Conservation (phyloP, 2,329 filamentous ascomycete species). For the Alternaria triticimaculans region DNA sequence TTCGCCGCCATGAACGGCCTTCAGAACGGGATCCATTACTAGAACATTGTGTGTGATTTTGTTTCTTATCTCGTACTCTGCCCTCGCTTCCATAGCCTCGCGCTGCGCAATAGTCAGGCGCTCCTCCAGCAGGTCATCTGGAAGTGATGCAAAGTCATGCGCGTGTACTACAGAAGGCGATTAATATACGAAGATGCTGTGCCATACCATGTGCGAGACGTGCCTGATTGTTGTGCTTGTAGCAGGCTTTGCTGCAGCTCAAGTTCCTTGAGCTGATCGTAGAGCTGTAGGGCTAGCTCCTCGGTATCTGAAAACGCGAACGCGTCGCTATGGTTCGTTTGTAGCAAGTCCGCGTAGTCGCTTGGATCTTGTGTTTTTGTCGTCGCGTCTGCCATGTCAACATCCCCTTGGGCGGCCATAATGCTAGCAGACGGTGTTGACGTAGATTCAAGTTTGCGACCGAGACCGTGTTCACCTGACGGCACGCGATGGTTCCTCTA, state of each 20-base stretch:
- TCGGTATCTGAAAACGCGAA: conserved; percentile 71
- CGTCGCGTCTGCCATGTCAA: conserved; percentile 29
- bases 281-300: conserved; percentile 69
- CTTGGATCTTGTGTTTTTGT: conserved; percentile 14
- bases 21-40: conserved; percentile 76
- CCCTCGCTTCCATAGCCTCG: conserved; percentile 72
- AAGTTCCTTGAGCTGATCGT: conserved; percentile 74
- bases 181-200: conserved; percentile 17
- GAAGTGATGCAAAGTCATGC: conserved; percentile 47
- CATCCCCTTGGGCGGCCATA: conserved; percentile 33
- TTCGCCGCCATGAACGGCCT: conserved; percentile 74
- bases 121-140: conserved; percentile 60
- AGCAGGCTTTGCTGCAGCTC: conserved; percentile 75
- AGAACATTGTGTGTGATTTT: conserved; percentile 73
- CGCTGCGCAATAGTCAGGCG: conserved; percentile 63
- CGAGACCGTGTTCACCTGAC: conserved; percentile 30
- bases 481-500: conserved; percentile 6
- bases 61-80: conserved; percentile 72
- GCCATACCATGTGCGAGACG: conserved; percentile 7
- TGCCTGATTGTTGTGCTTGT: conserved; percentile 49
- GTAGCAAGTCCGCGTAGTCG: conserved; percentile 48
- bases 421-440: conserved; percentile 2
- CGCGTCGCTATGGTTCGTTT: conserved; percentile 54
- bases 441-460: conserved; percentile 9
- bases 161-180: conserved; percentile 28